Percentiles rank a stretch among this genome's conserved stretches.
These are phyloP conservation scores for Fusarium burgessii DNA, from an alignment of 2,329 filamentous ascomycete species.

Conservation along the genomic window DNA sequence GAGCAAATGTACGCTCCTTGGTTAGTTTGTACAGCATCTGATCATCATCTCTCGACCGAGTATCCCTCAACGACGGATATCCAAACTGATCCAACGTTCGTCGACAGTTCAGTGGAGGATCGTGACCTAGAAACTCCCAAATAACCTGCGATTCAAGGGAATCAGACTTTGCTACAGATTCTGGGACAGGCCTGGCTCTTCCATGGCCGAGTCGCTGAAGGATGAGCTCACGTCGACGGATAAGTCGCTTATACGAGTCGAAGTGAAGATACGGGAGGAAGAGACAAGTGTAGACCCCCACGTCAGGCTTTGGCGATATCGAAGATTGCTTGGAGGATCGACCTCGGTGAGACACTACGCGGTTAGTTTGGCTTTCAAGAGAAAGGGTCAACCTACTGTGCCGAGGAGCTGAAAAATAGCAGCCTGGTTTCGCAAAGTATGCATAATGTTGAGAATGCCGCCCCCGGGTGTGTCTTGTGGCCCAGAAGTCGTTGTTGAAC, in stretches of 20 bases:
- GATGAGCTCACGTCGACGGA: conserved; percentile 68
- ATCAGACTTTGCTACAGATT: conserved; percentile 64
- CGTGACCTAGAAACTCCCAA: conserved; percentile 71
- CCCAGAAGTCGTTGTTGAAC: conserved; percentile 62
- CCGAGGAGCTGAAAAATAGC: conserved; percentile 58
- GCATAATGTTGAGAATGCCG: conserved; percentile 63
- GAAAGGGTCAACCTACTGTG: conserved; percentile 44
- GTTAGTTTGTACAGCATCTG: conserved; percentile 77
- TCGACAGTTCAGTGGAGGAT: conserved; percentile 71
- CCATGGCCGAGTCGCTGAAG: conserved; percentile 64
- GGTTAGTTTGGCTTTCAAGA: background rate
- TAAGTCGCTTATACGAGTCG: conserved; percentile 70
- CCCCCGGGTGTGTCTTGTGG: conserved; percentile 60
- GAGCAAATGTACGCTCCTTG: conserved; percentile 56
- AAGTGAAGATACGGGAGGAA: conserved; percentile 73
- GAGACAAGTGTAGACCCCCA: conserved; percentile 59
- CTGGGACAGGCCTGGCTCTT: conserved; percentile 66
- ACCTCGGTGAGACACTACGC: conserved; percentile 53
- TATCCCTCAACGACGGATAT: conserved; percentile 71
- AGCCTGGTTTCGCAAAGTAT: conserved; percentile 62
- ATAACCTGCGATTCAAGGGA: conserved; percentile 70
- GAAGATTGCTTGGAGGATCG: conserved; percentile 48
- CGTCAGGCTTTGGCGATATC: conserved; percentile 45
- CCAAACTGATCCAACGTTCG: conserved; percentile 73
- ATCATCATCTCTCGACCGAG: conserved; percentile 70